Conservation (phyloP, 257 asterid species). For the Scutellaria minor region DNA sequence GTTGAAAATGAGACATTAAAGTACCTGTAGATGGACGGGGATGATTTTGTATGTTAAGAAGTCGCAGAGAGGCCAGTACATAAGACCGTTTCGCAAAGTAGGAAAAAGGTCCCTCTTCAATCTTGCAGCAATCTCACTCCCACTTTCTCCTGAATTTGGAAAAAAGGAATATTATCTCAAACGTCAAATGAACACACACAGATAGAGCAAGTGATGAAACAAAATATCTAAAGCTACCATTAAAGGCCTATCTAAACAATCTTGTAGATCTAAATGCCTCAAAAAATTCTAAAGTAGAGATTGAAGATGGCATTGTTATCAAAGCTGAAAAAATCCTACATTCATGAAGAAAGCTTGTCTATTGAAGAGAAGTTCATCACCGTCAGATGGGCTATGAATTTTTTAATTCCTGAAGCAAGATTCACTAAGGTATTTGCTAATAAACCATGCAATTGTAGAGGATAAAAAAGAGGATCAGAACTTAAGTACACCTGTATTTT, state of each 20-base stretch:
- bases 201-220: neutral
- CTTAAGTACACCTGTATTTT: too few species aligned
- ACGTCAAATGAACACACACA: constrained; percentile 4
- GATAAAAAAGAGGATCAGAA: too few species aligned
- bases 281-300: neutral
- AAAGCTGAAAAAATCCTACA: neutral
- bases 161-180: constrained; percentile 11
- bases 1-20: constrained; percentile 11
- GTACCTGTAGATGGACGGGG: constrained; percentile 89
- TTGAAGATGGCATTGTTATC: neutral
- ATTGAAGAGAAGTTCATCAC: constrained; percentile 5
- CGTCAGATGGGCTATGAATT: neutral
- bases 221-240: neutral
- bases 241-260: neutral
- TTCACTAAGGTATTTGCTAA: neutral
- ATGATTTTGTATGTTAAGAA: constrained; percentile 76
- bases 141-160: constrained; percentile 60
- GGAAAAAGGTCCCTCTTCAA: constrained; percentile 86
- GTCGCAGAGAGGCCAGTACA: constrained; percentile 92
- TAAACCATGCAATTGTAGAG: too few species aligned
- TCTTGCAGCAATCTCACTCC: constrained; percentile 67
- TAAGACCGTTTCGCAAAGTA: constrained; percentile 67
- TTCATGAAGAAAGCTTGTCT: neutral
- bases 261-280: neutral
- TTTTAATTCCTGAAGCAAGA: neutral